Percentiles rank a stretch among this genome's conserved stretches.
Conservation (phyloP, 2,329 filamentous ascomycete species). For the Alternaria solani region DNA sequence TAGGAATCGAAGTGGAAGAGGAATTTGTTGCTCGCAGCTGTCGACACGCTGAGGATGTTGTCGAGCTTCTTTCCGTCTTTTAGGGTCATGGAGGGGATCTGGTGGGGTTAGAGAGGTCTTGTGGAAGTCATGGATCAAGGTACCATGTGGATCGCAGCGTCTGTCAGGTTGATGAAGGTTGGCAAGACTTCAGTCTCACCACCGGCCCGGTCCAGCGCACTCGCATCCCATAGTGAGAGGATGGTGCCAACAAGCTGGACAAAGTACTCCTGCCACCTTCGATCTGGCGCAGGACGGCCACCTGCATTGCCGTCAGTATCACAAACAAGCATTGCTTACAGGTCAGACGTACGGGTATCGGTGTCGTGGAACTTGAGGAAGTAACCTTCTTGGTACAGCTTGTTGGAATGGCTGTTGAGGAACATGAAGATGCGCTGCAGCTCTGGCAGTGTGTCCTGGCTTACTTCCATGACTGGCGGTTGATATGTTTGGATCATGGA, state of each 20-base stretch:
- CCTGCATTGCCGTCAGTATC: conserved; percentile 62
- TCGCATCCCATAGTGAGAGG: conserved; percentile 93
- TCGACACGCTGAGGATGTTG: conserved; percentile 95
- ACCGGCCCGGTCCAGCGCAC: conserved; percentile 85
- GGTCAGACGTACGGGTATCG: conserved; percentile 75
- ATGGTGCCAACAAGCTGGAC: conserved; percentile 96
- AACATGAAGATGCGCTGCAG: conserved; percentile 93
- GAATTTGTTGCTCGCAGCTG: conserved; percentile 93
- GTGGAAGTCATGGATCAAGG: conserved; percentile 7
- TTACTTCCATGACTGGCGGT: conserved; percentile 84
- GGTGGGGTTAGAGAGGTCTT: conserved; percentile 25
- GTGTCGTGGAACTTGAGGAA: conserved; percentile 97
- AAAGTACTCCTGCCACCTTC: conserved; percentile 96
- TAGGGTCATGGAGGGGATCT: conserved; percentile 79
- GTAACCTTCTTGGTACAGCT: conserved; percentile 97
- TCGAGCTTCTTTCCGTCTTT: conserved; percentile 85
- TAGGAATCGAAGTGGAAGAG: conserved; percentile 95
- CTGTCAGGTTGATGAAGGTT: conserved; percentile 95
- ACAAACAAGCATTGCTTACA: conserved; percentile 13
- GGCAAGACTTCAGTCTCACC: conserved; percentile 85
- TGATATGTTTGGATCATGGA: conserved; percentile 89
- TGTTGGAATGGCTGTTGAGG: conserved; percentile 93
- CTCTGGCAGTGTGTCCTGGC: conserved; percentile 87
- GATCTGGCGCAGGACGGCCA: conserved; percentile 83
- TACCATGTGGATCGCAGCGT: conserved; percentile 99